Evolutionary conservation across 306 rosid genomes (phyloP), one percentile per base, ranked within the genome.

Genomic region (Pueraria montana): DNA sequence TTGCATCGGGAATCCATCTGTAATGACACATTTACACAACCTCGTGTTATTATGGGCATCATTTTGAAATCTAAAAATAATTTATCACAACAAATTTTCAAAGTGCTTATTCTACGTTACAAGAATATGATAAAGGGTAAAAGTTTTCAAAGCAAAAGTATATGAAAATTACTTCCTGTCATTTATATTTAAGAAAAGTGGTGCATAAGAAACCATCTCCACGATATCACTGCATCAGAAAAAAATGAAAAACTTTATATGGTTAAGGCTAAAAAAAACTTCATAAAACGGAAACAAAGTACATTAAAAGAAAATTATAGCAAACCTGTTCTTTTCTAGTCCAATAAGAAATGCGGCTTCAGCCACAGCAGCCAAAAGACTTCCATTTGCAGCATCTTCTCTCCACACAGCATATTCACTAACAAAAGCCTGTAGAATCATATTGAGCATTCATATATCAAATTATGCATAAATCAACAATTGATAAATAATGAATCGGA

Each of bases 191-290:
- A 13, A 69, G 74, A 69, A 69, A 43, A 69, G 55, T 43, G 74
- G 74, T 13, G 74, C 74, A 69, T 69, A 69, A 43, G 53, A 42
- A 69, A 69, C 74, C 74, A 69, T 42, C 36, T 69, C 5, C 1
- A 69, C 74, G 13, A 69, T 69, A 43, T 69, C 74, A 42, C 74
- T 69, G 74, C 74, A 69, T 42, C 36, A 42, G 53, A 43, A 43
- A 42, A 11, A 20, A 69, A 43, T 42, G n/a, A 42, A 20, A 11
- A 64, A 7, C 13, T 64, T 30, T 30, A 17, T 1, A 4, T 7
- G 46, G 45, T 64, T 32, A 32, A 64, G 24, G 45, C 1, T 8
- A 32, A 5, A 64, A 62, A 34, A 14, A 64, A 8, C 4, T 11
- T 21, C 20, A 43, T 20, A 69, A 42, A 68, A 42, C 2, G 1